A percentile compares a stretch with the other conserved stretches of the same genome.
Evolutionary conservation across 768 basidiomycete species (phyloP).

Genomic region (Phylloporus sp.): DNA sequence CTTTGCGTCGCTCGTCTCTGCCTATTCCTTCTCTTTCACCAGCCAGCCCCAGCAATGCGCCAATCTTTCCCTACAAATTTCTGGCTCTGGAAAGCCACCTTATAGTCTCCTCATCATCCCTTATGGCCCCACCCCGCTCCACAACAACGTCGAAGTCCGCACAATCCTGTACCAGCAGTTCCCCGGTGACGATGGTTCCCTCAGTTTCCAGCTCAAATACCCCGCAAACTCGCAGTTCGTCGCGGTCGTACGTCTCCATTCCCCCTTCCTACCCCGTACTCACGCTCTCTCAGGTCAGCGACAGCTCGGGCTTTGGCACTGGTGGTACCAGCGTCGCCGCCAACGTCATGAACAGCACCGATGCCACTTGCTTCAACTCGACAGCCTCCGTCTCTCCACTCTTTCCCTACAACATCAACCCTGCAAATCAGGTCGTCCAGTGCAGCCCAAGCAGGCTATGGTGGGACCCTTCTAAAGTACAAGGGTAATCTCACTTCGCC

Average conservation of each 20-base stretch:
- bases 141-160: slow-evolving; percentile 60
- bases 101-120: slow-evolving; percentile 67
- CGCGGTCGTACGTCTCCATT: slow-evolving; percentile 55
- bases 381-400: slow-evolving; percentile 43
- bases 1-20: slow-evolving; percentile 30
- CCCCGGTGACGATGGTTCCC: slow-evolving; percentile 32
- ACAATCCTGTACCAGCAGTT: slow-evolving; percentile 55
- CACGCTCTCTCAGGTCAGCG: slow-evolving; percentile 45
- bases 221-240: slow-evolving; percentile 70
- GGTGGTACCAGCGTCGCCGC: slow-evolving; percentile 73
- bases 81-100: slow-evolving; percentile 60
- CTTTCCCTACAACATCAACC: slow-evolving; percentile 59
- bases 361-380: slow-evolving; percentile 58
- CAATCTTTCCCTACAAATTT: slow-evolving; percentile 54
- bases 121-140: slow-evolving; percentile 55
- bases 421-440: slow-evolving; percentile 60
- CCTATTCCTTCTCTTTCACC: slow-evolving; percentile 40
- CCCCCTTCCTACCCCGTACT: not conserved
- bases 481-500: slow-evolving; percentile 42
- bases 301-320: slow-evolving; percentile 55
- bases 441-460: slow-evolving; percentile 59
- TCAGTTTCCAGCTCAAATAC: slow-evolving; percentile 56
- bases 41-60: slow-evolving; percentile 59
- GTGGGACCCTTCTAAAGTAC: slow-evolving; percentile 50
- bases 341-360: slow-evolving; percentile 45